Percentiles rank a stretch among this genome's conserved stretches.
Conservation (phyloP, 352 stramenopile species). For the Lagenidium sp. region DNA sequence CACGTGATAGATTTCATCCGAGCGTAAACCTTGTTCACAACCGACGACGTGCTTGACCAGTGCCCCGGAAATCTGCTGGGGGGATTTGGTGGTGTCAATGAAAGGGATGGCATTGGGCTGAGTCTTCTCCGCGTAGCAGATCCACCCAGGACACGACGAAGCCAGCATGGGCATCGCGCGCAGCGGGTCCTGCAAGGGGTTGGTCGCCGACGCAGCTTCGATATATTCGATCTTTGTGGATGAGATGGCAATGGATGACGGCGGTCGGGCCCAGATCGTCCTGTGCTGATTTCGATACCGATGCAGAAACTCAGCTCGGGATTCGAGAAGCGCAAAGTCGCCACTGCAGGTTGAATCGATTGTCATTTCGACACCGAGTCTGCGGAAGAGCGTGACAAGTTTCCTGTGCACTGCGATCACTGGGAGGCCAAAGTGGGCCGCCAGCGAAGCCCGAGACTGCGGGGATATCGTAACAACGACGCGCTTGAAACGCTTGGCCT, state of each 20-base stretch:
- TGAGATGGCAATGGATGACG: slow-evolving; percentile 62
- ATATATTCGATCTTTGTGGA: slow-evolving; percentile 61
- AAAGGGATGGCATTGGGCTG: slow-evolving; percentile 92
- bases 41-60: slow-evolving; percentile 73
- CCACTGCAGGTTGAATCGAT: slow-evolving; percentile 89
- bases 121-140: slow-evolving; percentile 98
- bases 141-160: slow-evolving; percentile 95
- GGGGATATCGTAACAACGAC: slow-evolving; percentile 87
- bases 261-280: slow-evolving; percentile 45
- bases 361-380: slow-evolving; percentile 84
- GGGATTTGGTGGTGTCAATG: slow-evolving; percentile 93
- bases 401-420: slow-evolving; percentile 60
- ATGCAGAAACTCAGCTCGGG: slow-evolving; percentile 86
- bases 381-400: slow-evolving; percentile 66
- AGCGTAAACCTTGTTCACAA: slow-evolving; percentile 34
- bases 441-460: slow-evolving; percentile 82
- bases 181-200: slow-evolving; percentile 54
- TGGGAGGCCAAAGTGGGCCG: slow-evolving; percentile 65
- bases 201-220: slow-evolving; percentile 35
- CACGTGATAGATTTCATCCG: slow-evolving; percentile 89
- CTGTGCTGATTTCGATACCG: slow-evolving; percentile 75
- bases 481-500: slow-evolving; percentile 27
- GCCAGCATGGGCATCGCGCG: slow-evolving; percentile 88
- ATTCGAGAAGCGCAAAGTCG: slow-evolving; percentile 91
- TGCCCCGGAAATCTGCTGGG: slow-evolving; percentile 90